Base-by-base conservation (phyloP, 163 green algal genomes). In the Dunaliella salina region DNA sequence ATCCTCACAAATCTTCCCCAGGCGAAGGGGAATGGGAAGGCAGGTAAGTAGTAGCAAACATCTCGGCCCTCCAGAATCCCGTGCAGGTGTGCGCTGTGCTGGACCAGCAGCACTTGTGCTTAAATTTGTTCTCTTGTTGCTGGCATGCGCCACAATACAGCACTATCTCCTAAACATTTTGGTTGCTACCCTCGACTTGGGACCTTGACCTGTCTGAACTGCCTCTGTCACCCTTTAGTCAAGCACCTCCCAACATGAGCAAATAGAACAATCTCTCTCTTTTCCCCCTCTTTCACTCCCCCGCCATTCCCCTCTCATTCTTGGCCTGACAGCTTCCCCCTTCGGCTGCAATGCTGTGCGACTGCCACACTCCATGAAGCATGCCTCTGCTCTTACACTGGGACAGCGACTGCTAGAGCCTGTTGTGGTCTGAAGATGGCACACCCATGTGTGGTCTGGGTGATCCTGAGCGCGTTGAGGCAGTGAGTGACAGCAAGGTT, bases 391-490 rank as follows among this genome's bases (percentile, higher is more conserved):
- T 88, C 0, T 59, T 88, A 22, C 8, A 57, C 11, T 88, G 85
- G 85, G 85, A 88, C 81, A 84, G 69, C 32, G 80, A 82, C 57
- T 81, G 85, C 32, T 81, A 88, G 81, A 82, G 67, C 40, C 86
- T 88, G 85, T 35, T 88, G 85, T 88, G 81, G 81, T 78, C 24
- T 11, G 81, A 84, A 67, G 81, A 83, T 26, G 85, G 85, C 13
- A 15, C 84, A 81, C 81, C 85, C 17, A 69, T 81, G 71, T 82
- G 86, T 69, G 85, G 83, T 81, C 1, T 35, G 33, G n/a, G 29
- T 1, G 75, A 13, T 33, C n/a, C 50, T 80, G 63, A 88, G 30
- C 85, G 88, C 35, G 88, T 89, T 67, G 85, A 91, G 86, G 89
- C 89, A 81, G 12, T 83, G 30, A 46, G 89, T 71, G 35, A 63